Percentiles rank a stretch among this genome's conserved stretches.
Conservation (phyloP, 2,329 filamentous ascomycete species). For the Colletotrichum salicis region DNA sequence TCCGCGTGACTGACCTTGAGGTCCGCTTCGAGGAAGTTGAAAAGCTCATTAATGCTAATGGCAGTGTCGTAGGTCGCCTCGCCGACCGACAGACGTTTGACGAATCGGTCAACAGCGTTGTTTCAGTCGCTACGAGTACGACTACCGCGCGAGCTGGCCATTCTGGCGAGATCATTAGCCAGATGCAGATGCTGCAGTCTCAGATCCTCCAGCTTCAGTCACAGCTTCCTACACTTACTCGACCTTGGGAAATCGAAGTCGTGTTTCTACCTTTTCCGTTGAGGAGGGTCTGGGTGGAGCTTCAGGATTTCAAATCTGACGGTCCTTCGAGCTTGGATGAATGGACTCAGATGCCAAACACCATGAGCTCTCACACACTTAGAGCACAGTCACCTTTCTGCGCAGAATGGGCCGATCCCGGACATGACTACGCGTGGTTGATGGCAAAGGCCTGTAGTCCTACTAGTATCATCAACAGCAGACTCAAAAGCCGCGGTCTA, state of each 20-base stretch:
- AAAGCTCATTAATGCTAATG: conserved; percentile 60
- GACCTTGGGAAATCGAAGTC: conserved; percentile 81
- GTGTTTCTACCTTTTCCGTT: conserved; percentile 78
- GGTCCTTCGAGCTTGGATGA: conserved; percentile 53
- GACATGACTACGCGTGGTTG: conserved; percentile 68
- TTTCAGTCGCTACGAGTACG: conserved; percentile 56
- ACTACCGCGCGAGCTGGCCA: conserved; percentile 50
- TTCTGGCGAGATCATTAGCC: conserved; percentile 59
- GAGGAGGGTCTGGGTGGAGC: conserved; percentile 64
- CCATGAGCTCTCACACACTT: conserved; percentile 54
- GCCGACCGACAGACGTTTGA: conserved; percentile 51
- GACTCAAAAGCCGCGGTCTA: conserved; percentile 80
- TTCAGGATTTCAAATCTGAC: conserved; percentile 58
- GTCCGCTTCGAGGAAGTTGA: conserved; percentile 70
- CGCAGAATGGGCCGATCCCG: conserved; percentile 58
- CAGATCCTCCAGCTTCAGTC: conserved; percentile 68
- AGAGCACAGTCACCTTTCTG: conserved; percentile 61
- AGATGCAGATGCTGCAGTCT: conserved; percentile 61
- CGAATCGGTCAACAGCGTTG: conserved; percentile 57
- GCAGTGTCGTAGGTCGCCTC: conserved; percentile 51
- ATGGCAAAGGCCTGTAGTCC: conserved; percentile 75
- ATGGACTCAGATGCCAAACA: conserved; percentile 66
- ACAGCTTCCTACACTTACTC: conserved; percentile 67
- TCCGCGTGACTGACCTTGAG: conserved; percentile 76
- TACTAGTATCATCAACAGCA: conserved; percentile 71